phyloP scores from a whole-genome alignment of 2,329 filamentous ascomycete species.

The Aspergillus texensis region DNA sequence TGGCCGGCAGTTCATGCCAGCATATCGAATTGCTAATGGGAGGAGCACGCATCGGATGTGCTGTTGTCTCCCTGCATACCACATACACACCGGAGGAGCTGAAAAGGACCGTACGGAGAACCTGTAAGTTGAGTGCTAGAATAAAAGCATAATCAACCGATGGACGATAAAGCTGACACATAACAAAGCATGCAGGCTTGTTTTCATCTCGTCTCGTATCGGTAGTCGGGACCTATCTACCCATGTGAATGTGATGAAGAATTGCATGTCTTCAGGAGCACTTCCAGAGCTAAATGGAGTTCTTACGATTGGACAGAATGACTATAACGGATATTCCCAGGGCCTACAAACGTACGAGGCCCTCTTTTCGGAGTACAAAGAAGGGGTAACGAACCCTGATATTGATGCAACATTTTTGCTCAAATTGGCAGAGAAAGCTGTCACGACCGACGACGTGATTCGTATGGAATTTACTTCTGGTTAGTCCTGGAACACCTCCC shows the following conservation, averaged over 20 bases:
- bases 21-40: not conserved
- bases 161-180: too few species aligned
- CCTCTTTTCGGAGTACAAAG: too few species aligned
- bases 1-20: not conserved
- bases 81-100: not conserved
- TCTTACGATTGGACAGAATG: not conserved
- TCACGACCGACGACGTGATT: not conserved
- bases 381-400: not conserved
- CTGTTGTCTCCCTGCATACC: not conserved
- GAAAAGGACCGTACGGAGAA: not conserved
- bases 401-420: not conserved
- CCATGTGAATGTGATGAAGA: too few species aligned
- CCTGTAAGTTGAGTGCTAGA: not conserved
- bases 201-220: too few species aligned
- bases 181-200: too few species aligned
- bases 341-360: not conserved
- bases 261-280: not conserved
- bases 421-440: not conserved
- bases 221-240: too few species aligned
- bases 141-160: too few species aligned
- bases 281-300: not conserved
- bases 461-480: not conserved
- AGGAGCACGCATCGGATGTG: not conserved
- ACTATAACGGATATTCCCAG: not conserved
- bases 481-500: not conserved